Evolutionary conservation across 2,329 filamentous ascomycete species (phyloP).

Genomic region (Epichloe glyceriae): DNA sequence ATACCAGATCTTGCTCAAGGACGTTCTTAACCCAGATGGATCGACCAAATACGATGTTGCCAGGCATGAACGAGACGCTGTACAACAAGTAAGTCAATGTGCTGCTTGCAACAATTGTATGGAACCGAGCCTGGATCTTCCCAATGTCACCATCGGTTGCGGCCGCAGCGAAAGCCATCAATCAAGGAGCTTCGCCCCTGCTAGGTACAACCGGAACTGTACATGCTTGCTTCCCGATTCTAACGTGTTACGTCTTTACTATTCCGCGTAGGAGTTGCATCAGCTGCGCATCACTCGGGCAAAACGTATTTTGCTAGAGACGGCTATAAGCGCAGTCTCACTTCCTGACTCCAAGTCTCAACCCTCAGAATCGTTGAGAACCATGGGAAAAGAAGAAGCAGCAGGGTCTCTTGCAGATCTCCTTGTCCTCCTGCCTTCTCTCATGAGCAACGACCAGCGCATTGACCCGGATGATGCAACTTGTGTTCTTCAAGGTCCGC

Average conservation of each 20-base stretch:
- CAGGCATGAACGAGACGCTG: slow-evolving; percentile 35
- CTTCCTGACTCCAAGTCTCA: slow-evolving; percentile 13
- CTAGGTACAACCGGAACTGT: no score
- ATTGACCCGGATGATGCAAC: slow-evolving; percentile 23
- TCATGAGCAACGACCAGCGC: slow-evolving; percentile 26
- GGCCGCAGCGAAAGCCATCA: background rate
- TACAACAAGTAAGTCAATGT: slow-evolving; percentile 30
- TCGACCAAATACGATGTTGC: slow-evolving; percentile 40
- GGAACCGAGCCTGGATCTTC: no score
- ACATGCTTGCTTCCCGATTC: background rate
- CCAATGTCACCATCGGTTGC: background rate
- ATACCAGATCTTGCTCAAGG: slow-evolving; percentile 39
- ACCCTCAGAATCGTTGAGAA: slow-evolving; percentile 7
- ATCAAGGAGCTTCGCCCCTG: no score
- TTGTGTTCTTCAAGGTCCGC: slow-evolving; percentile 36
- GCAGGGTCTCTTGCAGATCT: slow-evolving; percentile 38
- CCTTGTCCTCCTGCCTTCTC: slow-evolving; percentile 39
- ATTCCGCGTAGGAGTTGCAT: slow-evolving; percentile 31
- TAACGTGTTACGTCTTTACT: background rate
- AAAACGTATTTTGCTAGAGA: slow-evolving; percentile 36
- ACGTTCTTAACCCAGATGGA: slow-evolving; percentile 43
- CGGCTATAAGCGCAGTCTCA: slow-evolving; percentile 35
- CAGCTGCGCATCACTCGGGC: slow-evolving; percentile 33
- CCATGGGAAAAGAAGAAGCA: slow-evolving; percentile 9
- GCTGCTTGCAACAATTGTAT: background rate